Evolutionary conservation across 2,329 filamentous ascomycete species (phyloP), one percentile per base, ranked within the genome.

Genomic region (Phaeosphaeriaceae sp.): DNA sequence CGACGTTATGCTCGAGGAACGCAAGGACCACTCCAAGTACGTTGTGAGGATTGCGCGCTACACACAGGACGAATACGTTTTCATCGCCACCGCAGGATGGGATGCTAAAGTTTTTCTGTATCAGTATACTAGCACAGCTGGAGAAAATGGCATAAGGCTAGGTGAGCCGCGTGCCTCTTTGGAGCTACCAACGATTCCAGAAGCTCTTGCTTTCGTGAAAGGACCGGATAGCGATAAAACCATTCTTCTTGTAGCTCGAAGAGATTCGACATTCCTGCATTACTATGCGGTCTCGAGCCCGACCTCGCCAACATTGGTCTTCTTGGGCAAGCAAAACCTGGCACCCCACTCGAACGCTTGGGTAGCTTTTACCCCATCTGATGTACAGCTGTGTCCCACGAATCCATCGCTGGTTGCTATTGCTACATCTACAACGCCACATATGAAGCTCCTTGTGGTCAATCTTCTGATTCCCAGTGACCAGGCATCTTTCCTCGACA

Each of bases 281-380:
- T 89, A 85, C 73, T 88, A 88, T 67, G 69, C 73, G 2, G 59
- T 81, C 3, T 67, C 69, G 40, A 66, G 71, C 26, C 30, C 24
- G 26, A 58, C 35, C 17, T 58, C 52, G 26, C 49, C 61, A 30
- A 52, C 50, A 10, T 56, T 77, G 28, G 56, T 35, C 19, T 76
- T 85, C 9, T 75, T 86, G 3, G 86, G 86, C 23, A 81, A 80
- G 58, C 87, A 89, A 64, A 88, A 88, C 62, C 80, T 89, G 2
- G 85, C 87, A 9, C 87, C 87, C 1, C 83, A 87, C 66, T 87
- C 86, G 2, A 88, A 86, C 67, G 82, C 86, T n/a, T 89, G 88
- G 88, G 76, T 88, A 15, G 81, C 85, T 1, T 89, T 89, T 69
- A 87, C 86, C 0, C 87, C 87, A 0, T 84, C 85, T 7, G 83